A percentile compares a stretch with the other conserved stretches of the same genome.
Conservation (phyloP, 1,139 yeast genomes). For the Chernovozyma aurita region DNA sequence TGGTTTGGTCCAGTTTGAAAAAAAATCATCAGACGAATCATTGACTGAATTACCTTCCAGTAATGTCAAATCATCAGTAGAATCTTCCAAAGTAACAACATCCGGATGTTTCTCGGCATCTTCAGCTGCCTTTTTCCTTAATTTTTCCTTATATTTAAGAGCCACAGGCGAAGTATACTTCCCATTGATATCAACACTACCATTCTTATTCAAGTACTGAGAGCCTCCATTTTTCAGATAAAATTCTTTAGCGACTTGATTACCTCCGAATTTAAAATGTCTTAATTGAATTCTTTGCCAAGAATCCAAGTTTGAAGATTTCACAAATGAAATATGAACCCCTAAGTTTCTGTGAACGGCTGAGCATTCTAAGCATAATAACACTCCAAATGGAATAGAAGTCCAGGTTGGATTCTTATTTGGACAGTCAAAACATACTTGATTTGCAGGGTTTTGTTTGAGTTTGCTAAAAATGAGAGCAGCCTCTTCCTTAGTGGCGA, state of each 20-base stretch:
- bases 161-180: constrained; percentile 84
- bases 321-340: constrained; percentile 57
- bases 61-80: constrained; percentile 31
- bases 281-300: constrained; percentile 90
- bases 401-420: constrained; percentile 52
- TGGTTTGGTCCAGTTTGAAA: constrained; percentile 88
- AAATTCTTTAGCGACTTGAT: constrained; percentile 77
- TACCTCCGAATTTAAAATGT: constrained; percentile 91
- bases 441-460: constrained; percentile 67
- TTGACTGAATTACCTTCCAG: constrained; percentile 34
- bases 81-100: constrained; percentile 56
- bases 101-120: constrained; percentile 73
- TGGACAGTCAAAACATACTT: constrained; percentile 67
- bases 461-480: constrained; percentile 53
- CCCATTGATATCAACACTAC: constrained; percentile 59
- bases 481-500: constrained; percentile 63
- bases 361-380: constrained; percentile 46
- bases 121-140: constrained; percentile 60
- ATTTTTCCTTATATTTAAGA: constrained; percentile 68
- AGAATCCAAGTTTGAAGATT: constrained; percentile 82
- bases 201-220: constrained; percentile 46
- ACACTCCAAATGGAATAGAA: constrained; percentile 45
- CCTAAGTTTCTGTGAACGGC: constrained; percentile 49
- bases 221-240: constrained; percentile 83
- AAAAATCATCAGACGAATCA: constrained; percentile 74